Evolutionary conservation across 2,329 filamentous ascomycete genomes (phyloP).

Genomic region (Juglanconis juglandina): DNA sequence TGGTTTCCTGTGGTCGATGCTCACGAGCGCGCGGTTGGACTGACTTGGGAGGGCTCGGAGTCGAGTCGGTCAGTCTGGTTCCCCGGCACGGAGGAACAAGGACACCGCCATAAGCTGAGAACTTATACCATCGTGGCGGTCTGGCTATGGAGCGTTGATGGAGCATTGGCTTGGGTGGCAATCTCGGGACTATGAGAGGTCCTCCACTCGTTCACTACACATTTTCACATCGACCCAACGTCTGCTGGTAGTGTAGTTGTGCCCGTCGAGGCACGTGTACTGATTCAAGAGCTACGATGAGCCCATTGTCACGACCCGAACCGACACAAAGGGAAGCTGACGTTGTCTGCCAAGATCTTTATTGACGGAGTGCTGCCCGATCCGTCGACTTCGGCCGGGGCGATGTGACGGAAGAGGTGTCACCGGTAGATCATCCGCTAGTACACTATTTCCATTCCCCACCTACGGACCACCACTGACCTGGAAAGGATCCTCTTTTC

Average conservation of each 20-base stretch:
- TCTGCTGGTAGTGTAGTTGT: not conserved
- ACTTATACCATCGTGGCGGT: no score
- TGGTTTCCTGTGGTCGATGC: not conserved
- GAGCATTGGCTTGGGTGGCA: no score
- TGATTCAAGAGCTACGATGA: not conserved
- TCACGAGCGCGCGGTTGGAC: not conserved
- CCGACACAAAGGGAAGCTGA: not conserved
- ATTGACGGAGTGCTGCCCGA: conserved; percentile 1
- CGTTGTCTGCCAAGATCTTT: not conserved
- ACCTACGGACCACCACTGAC: no score
- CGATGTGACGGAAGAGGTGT: conserved; percentile 3
- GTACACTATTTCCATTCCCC: no score
- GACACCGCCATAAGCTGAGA: no score
- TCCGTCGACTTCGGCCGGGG: not conserved
- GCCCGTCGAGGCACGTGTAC: not conserved
- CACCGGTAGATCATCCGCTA: no score
- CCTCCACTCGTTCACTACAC: no score
- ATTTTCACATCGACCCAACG: not conserved
- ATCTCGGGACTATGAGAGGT: no score
- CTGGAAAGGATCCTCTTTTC: no score
- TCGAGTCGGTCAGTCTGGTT: no score
- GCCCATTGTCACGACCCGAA: not conserved
- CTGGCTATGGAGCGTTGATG: no score
- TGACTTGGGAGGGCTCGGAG: not conserved
- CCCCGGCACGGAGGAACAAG: no score